Conservation (phyloP, 257 asterid genomes). For the Penstemon eatonii region DNA sequence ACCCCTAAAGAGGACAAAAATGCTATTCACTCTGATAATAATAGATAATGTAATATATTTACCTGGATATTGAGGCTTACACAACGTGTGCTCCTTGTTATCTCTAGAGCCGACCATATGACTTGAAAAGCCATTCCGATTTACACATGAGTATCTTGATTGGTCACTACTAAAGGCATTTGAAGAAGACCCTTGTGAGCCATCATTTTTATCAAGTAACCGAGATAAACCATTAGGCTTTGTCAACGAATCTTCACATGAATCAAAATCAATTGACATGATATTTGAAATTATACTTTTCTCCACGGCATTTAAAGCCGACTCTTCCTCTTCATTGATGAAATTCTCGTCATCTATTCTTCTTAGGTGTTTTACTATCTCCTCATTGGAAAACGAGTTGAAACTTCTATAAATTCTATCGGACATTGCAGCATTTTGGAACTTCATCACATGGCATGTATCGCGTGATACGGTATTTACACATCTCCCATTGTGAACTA, state of each 20-base stretch:
- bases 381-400: conserved; percentile 89
- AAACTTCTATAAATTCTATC: conserved; percentile 80
- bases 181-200: conserved; percentile 69
- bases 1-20: no score
- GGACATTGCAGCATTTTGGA: conserved; percentile 75
- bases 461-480: conserved; percentile 61
- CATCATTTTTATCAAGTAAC: conserved; percentile 53
- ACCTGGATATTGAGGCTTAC: conserved; percentile 73
- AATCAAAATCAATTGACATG: conserved; percentile 79
- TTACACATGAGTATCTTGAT: conserved; percentile 53
- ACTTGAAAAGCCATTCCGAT: conserved; percentile 52
- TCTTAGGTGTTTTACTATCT: conserved; percentile 88
- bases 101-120: conserved; percentile 58
- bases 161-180: conserved; percentile 61
- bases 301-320: conserved; percentile 65
- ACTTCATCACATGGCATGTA: conserved; percentile 67
- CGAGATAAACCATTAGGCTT: conserved; percentile 54
- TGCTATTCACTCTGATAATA: no score
- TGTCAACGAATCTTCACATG: conserved; percentile 58
- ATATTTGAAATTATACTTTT: conserved; percentile 76
- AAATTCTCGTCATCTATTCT: conserved; percentile 62
- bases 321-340: conserved; percentile 54
- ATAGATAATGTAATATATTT: conserved; percentile 6
- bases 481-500: conserved; percentile 47
- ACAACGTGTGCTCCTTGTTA: conserved; percentile 58